Conservation (phyloP, 1,284 basidiomycete genomes). For the Ganoderma lucidum region DNA sequence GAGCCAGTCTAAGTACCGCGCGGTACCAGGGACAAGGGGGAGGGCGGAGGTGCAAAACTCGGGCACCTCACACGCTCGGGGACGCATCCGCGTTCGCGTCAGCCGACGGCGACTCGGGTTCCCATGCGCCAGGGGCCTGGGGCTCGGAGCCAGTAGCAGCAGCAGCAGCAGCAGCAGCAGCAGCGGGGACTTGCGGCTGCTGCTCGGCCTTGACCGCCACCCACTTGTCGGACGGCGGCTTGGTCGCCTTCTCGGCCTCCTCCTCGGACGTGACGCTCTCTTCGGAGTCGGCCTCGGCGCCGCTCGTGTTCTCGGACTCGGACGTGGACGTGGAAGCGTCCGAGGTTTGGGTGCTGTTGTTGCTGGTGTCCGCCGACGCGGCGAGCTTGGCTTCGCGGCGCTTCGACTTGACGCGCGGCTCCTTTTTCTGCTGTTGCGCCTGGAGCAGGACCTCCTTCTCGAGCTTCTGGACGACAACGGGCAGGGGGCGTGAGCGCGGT, state of each 20-base stretch:
- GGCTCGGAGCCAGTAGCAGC: constrained; percentile 3
- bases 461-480: constrained; percentile 34
- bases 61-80: constrained; percentile 5
- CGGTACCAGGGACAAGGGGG: neutral
- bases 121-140: neutral
- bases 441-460: constrained; percentile 42
- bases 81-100: neutral
- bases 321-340: constrained; percentile 52
- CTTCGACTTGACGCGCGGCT: constrained; percentile 61
- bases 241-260: constrained; percentile 48
- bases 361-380: constrained; percentile 28
- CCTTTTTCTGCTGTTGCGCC: constrained; percentile 48
- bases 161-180: too few species aligned
- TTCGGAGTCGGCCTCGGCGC: constrained; percentile 74
- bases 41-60: neutral
- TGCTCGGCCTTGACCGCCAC: constrained; percentile 77
- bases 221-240: constrained; percentile 55
- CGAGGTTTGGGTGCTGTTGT: constrained; percentile 10
- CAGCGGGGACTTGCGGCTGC: constrained; percentile 33
- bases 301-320: constrained; percentile 65
- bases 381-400: constrained; percentile 50
- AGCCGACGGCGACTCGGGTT: constrained; percentile 7
- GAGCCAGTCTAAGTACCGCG: constrained; percentile 1
- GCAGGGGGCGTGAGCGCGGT: constrained; percentile 20
- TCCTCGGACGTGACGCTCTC: constrained; percentile 79